Conservation (phyloP, 805 yeast species). For the Nakazawaea anatomiae region DNA sequence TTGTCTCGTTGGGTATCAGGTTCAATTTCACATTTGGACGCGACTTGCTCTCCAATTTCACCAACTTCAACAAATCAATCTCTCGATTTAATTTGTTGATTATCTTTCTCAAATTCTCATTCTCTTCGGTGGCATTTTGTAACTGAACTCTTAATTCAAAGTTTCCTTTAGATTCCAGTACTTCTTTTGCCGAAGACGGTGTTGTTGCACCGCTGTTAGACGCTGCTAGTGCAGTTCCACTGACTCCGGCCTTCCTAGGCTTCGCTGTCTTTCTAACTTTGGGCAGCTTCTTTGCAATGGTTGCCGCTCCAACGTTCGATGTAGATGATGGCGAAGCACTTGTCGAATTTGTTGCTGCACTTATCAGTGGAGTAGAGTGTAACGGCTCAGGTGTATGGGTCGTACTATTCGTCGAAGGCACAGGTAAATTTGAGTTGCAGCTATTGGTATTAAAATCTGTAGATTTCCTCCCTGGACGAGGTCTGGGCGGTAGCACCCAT, state of each 20-base stretch:
- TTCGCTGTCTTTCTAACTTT: constrained; percentile 1
- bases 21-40: constrained; percentile 23
- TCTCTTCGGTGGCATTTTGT: constrained; percentile 36
- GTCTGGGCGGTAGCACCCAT: constrained; percentile 56
- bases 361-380: neutral
- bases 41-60: constrained; percentile 22
- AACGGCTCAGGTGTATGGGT: too few relatives aligned
- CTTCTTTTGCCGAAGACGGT: constrained; percentile 12
- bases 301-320: neutral
- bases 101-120: constrained; percentile 35
- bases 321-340: neutral
- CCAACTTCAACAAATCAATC: constrained; percentile 25
- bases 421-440: neutral
- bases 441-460: neutral
- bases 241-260: constrained; percentile 12
- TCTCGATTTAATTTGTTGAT: constrained; percentile 33
- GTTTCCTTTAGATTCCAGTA: constrained; percentile 20
- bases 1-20: constrained; percentile 11
- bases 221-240: neutral
- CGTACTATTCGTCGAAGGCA: too few relatives aligned
- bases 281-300: constrained; percentile 2
- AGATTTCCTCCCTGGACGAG: constrained; percentile 42
- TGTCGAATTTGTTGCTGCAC: too few relatives aligned
- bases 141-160: constrained; percentile 29
- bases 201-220: neutral